Percentiles rank a stretch among this genome's conserved stretches.
Conservation (phyloP, 768 basidiomycete species). For the Termitomyces sp. region DNA sequence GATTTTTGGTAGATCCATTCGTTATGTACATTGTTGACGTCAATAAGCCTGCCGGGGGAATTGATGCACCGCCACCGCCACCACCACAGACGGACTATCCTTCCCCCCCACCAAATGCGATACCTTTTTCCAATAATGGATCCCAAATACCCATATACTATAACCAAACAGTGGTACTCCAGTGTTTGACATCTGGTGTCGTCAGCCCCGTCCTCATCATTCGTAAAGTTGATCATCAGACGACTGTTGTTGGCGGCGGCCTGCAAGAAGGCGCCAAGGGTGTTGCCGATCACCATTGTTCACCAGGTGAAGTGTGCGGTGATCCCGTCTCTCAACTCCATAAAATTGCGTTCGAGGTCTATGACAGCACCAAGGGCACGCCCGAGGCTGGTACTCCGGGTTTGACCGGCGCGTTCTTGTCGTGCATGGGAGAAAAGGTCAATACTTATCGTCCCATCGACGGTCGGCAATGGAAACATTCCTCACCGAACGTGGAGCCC, state of each 20-base stretch:
- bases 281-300: conserved; percentile 77
- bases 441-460: conserved; percentile 86
- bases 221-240: conserved; percentile 89
- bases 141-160: conserved; percentile 91
- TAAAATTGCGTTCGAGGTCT: conserved; percentile 93
- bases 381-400: conserved; percentile 79
- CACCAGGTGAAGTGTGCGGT: conserved; percentile 82
- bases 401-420: conserved; percentile 74
- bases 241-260: conserved; percentile 88
- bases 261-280: conserved; percentile 83
- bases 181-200: conserved; percentile 90
- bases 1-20: conserved; percentile 63
- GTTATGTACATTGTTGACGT: conserved; percentile 98
- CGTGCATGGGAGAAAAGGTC: conserved; percentile 91
- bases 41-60: conserved; percentile 71
- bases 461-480: conserved; percentile 71
- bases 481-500: conserved; percentile 31
- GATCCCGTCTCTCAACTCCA: conserved; percentile 95
- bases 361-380: conserved; percentile 60
- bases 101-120: conserved; percentile 86
- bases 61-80: conserved; percentile 74
- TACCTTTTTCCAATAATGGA: conserved; percentile 77
- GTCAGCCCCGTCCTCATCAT: conserved; percentile 92
- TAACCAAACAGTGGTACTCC: conserved; percentile 93
- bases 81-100: conserved; percentile 88